phyloP scores from a whole-genome alignment of 345 rosid genomes.

The Aquilaria malaccensis region DNA sequence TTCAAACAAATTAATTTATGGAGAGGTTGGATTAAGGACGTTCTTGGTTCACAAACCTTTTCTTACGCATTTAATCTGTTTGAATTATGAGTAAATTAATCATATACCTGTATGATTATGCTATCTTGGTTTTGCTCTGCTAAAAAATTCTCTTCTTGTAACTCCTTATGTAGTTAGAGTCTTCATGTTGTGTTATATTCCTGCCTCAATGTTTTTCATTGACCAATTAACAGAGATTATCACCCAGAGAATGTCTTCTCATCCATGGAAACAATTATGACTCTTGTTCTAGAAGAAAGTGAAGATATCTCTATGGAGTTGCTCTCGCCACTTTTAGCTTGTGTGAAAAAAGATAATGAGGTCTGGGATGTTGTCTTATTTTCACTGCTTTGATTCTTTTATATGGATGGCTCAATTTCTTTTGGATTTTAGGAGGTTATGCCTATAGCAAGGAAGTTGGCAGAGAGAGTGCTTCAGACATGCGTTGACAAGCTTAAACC shows the following conservation, averaged over 20 bases:
- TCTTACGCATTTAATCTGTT: too few species aligned
- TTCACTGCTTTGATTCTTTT: conserved; percentile 8
- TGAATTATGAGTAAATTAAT: too few species aligned
- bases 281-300: conserved; percentile 76
- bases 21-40: too few species aligned
- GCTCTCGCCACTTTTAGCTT: conserved; percentile 52
- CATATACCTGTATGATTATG: too few species aligned
- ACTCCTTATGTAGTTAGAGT: too few species aligned
- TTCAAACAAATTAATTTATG: too few species aligned
- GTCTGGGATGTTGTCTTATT: conserved; percentile 18
- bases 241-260: conserved; percentile 60
- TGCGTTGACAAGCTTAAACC: conserved; percentile 62
- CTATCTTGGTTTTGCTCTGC: too few species aligned
- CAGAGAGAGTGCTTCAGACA: conserved; percentile 52
- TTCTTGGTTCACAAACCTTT: too few species aligned
- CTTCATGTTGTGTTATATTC: not conserved
- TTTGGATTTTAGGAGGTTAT: conserved; percentile 30
- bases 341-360: conserved; percentile 55
- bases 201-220: conserved; percentile 2
- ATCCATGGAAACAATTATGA: conserved; percentile 81
- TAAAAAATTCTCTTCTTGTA: too few species aligned
- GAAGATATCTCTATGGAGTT: conserved; percentile 68
- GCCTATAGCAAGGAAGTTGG: conserved; percentile 55
- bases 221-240: conserved; percentile 42
- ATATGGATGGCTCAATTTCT: conserved; percentile 1